Percentiles rank a stretch among this genome's conserved stretches.
Conservation (phyloP, 2,329 filamentous ascomycete genomes). For the Aureobasidium musti region DNA sequence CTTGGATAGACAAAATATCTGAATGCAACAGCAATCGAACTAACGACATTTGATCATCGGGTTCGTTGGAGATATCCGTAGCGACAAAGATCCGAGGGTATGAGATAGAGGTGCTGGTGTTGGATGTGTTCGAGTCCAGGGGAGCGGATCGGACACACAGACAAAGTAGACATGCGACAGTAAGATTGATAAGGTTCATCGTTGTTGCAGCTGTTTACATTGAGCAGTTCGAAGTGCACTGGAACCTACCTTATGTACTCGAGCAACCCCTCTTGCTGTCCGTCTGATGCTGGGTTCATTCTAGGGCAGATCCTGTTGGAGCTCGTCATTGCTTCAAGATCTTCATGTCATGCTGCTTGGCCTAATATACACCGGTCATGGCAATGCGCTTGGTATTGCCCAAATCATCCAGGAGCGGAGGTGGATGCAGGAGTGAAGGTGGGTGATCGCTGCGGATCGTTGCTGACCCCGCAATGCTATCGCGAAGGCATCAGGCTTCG, state of each 20-base stretch:
- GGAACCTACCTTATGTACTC: background rate
- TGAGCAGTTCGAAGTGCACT: background rate
- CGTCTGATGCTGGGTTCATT: background rate
- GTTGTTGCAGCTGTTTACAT: background rate
- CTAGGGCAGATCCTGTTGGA: background rate
- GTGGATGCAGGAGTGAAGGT: background rate
- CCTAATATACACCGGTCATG: background rate
- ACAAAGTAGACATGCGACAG: background rate
- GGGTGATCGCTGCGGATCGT: background rate
- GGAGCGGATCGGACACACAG: background rate
- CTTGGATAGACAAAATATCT: slow-evolving; percentile 36
- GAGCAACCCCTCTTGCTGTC: background rate
- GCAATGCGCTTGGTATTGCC: background rate
- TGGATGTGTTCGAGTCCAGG: background rate
- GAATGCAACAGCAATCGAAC: slow-evolving; percentile 36
- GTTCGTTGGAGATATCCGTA: slow-evolving; percentile 39
- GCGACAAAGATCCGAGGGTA: slow-evolving; percentile 36
- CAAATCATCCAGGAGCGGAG: background rate
- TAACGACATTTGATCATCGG: slow-evolving; percentile 38
- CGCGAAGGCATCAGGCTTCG: background rate
- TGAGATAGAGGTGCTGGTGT: background rate
- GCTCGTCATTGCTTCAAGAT: background rate
- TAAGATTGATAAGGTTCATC: background rate
- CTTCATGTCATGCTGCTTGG: background rate
- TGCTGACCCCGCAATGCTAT: background rate